Evolutionary conservation across 208 protist species (phyloP).

Genomic region (Wallacemonas sp.): DNA sequence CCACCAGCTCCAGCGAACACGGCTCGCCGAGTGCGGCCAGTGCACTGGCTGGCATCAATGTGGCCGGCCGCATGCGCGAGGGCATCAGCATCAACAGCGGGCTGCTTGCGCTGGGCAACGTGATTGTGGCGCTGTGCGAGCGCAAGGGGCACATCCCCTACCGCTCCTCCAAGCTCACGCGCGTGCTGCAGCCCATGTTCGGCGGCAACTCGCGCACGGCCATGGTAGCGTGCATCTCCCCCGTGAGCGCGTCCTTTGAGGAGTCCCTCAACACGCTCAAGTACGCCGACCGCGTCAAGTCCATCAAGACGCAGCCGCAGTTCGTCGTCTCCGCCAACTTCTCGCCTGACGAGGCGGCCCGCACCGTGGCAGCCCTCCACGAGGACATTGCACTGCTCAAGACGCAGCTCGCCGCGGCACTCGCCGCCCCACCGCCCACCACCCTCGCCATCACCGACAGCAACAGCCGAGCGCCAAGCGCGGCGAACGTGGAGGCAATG

Average conservation of each 20-base stretch:
- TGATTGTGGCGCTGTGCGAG: constrained; percentile 92
- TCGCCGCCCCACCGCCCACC: neutral
- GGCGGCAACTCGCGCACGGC: constrained; percentile 90
- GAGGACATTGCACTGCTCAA: constrained; percentile 65
- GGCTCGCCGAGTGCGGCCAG: neutral
- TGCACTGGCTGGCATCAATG: constrained; percentile 22
- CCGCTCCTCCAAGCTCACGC: constrained; percentile 95
- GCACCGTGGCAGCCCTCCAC: constrained; percentile 61
- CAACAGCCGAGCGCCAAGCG: neutral
- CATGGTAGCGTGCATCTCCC: constrained; percentile 95
- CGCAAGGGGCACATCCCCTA: constrained; percentile 90
- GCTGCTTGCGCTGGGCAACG: constrained; percentile 93
- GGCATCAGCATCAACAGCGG: constrained; percentile 94
- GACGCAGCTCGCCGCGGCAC: constrained; percentile 28
- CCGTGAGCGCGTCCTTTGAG: constrained; percentile 87
- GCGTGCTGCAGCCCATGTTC: constrained; percentile 93
- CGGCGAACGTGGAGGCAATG: neutral
- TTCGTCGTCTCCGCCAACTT: constrained; percentile 35
- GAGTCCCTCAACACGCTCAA: constrained; percentile 97
- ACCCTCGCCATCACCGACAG: neutral
- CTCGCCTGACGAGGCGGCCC: constrained; percentile 45
- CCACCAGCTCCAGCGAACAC: constrained; percentile 3
- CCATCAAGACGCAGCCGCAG: constrained; percentile 90
- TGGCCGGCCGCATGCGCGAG: constrained; percentile 85
- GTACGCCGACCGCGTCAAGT: constrained; percentile 95